Evolutionary conservation across 495 filamentous ascomycete species (phyloP).

Genomic region (Tuber indicum): DNA sequence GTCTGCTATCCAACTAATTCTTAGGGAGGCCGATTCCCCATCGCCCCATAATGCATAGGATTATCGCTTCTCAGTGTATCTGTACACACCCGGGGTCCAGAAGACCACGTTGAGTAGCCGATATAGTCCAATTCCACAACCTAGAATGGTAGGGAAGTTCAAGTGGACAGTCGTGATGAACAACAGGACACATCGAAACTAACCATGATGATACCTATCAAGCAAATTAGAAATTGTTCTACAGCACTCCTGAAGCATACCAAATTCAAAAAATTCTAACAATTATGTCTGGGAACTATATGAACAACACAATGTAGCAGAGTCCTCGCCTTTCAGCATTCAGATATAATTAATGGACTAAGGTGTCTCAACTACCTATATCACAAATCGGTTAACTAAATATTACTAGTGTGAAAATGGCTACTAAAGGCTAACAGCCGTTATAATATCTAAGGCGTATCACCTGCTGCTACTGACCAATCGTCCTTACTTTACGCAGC

Average conservation of each 20-base stretch:
- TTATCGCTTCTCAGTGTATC: neutral
- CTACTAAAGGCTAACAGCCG: neutral
- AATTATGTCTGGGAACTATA: neutral
- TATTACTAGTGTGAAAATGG: neutral
- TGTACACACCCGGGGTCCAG: neutral
- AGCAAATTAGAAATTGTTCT: neutral
- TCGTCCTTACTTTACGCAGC: neutral
- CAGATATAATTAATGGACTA: neutral
- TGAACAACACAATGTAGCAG: neutral
- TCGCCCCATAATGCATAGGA: neutral
- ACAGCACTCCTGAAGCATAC: neutral
- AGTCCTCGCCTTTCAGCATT: neutral
- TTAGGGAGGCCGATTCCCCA: neutral
- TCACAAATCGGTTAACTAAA: neutral
- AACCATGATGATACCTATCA: neutral
- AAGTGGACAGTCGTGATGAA: neutral
- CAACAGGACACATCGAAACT: neutral
- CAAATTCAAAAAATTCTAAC: neutral
- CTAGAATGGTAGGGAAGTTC: neutral
- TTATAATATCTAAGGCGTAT: neutral
- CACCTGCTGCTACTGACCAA: neutral
- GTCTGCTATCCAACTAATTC: neutral
- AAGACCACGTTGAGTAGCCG: neutral
- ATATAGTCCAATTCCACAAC: neutral
- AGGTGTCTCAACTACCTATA: neutral